Percentiles rank a stretch among this genome's conserved stretches.
Conservation (phyloP, 371 early-diverging fungal genomes). For the Saksenaea vasiformis region DNA sequence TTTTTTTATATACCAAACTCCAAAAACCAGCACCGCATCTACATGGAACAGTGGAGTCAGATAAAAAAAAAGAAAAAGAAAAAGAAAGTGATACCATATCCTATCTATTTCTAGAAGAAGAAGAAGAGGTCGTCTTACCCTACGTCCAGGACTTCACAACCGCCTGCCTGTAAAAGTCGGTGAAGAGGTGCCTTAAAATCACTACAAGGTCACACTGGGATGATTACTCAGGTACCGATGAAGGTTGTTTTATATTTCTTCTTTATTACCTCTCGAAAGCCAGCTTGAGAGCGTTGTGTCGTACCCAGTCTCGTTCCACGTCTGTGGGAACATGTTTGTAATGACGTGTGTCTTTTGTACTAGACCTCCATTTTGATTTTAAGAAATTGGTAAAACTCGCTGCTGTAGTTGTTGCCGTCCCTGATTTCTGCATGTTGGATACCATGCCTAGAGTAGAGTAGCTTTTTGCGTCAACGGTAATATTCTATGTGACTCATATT, state of each 20-base stretch:
- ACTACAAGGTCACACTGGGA: no score
- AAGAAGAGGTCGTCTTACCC: conserved; percentile 24
- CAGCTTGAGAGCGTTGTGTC: conserved; percentile 42
- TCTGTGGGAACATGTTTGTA: conserved; percentile 20
- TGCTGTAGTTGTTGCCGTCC: conserved; percentile 13
- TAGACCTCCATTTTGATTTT: conserved; percentile 23
- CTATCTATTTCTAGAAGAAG: no score
- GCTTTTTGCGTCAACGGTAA: background rate
- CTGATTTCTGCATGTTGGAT: conserved; percentile 16
- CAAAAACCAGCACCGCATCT: conserved; percentile 49
- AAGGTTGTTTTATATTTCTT: no score
- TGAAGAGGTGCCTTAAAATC: conserved; percentile 46
- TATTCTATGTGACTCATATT: background rate
- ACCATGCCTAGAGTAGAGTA: conserved; percentile 4
- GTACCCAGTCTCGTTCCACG: conserved; percentile 45
- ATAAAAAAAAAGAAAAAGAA: no score
- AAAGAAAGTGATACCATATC: no score
- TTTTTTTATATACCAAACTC: conserved; percentile 32
- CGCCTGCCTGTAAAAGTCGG: conserved; percentile 37
- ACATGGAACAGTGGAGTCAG: background rate
- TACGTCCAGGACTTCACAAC: conserved; percentile 45
- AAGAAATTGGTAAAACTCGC: conserved; percentile 22
- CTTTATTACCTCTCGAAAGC: conserved; percentile 50
- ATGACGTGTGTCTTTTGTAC: conserved; percentile 13
- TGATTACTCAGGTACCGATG: no score